Conservation (phyloP, 1,284 basidiomycete species). For the Cryptococcus wingfieldii region DNA sequence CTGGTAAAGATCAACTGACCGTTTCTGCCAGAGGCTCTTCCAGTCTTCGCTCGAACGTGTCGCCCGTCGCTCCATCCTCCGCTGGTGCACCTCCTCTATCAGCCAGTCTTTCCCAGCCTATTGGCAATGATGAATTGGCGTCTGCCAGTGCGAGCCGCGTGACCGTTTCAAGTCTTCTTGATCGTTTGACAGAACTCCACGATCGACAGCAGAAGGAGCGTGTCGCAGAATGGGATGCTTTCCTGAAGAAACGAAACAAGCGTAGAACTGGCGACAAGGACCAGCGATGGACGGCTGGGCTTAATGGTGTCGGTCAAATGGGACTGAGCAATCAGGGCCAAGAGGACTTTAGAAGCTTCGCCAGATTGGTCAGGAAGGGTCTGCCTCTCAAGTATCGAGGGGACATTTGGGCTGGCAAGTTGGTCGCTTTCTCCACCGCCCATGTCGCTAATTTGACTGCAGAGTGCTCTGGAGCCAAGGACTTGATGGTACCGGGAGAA, state of each 20-base stretch:
- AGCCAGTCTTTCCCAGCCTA: constrained; percentile 11
- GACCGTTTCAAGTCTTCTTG: constrained; percentile 70
- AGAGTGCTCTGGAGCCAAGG: constrained; percentile 86
- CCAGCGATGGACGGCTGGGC: constrained; percentile 64
- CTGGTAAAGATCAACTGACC: constrained; percentile 40
- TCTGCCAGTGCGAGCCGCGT: constrained; percentile 49
- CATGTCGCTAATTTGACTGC: constrained; percentile 47
- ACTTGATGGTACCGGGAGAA: constrained; percentile 85
- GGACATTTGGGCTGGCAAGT: constrained; percentile 57
- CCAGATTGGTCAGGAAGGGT: constrained; percentile 71
- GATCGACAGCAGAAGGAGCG: constrained; percentile 72
- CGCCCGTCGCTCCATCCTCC: constrained; percentile 1
- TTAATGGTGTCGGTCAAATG: constrained; percentile 85
- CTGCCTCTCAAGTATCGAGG: constrained; percentile 83
- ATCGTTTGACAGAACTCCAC: constrained; percentile 79
- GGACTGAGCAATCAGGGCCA: constrained; percentile 64
- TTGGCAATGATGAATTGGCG: background rate
- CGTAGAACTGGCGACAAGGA: constrained; percentile 54
- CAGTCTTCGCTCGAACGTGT: constrained; percentile 19
- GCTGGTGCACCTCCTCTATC: constrained; percentile 15
- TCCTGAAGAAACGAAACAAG: constrained; percentile 58
- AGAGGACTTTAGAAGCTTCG: constrained; percentile 75
- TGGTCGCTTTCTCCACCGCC: background rate
- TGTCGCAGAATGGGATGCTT: constrained; percentile 81
- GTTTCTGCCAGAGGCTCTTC: constrained; percentile 39